Evolutionary conservation across 208 protist genomes (phyloP), one percentile per base, ranked within the genome.

Genomic region (Trypanosoma grayi): DNA sequence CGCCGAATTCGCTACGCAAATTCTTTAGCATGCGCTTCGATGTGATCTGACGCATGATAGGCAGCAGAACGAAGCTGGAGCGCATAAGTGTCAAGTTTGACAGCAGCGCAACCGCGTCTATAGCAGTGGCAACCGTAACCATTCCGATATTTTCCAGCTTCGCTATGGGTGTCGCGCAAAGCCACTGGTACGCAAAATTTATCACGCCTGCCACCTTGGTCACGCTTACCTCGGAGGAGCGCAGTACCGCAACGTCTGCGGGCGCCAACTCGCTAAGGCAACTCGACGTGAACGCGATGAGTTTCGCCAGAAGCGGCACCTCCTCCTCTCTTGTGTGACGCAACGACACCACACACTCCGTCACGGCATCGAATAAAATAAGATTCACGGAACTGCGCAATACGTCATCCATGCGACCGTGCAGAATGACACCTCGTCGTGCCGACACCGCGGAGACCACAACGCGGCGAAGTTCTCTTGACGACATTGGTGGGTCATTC

Each of bases 301-400:
- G 72, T 56, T 83, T 68, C 13, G 79, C 71, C 4, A 95, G 72
- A 44, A 81, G 67, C 5, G 79, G 65, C 44, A 81, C 71, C 9
- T 85, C 84, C 43, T 39, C 69, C 34, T 59, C 74, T 22, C 65
- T 80, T 13, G 86, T 78, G 41, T 63, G 48, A 5, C 77, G 85
- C 33, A 95, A 69, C 22, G 66, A 80, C 34, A 83, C 77, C n/a
- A 93, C 82, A 18, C 74, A 79, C 60, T 92, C 89, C 37, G 83
- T 85, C 20, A 95, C 76, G 28, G 70, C 66, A 48, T 95, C 89
- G 56, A 95, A 95, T n/a, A 95, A 73, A 36, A 95, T 74, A 9
- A 93, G 72, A 62, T 95, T 90, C 13, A 93, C 79, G 10, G 84
- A 87, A 56, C 80, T 81, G 27, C 86, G 83, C 41, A 95, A 64